phyloP scores from a whole-genome alignment of 345 rosid species.

The Mercurialis annua region DNA sequence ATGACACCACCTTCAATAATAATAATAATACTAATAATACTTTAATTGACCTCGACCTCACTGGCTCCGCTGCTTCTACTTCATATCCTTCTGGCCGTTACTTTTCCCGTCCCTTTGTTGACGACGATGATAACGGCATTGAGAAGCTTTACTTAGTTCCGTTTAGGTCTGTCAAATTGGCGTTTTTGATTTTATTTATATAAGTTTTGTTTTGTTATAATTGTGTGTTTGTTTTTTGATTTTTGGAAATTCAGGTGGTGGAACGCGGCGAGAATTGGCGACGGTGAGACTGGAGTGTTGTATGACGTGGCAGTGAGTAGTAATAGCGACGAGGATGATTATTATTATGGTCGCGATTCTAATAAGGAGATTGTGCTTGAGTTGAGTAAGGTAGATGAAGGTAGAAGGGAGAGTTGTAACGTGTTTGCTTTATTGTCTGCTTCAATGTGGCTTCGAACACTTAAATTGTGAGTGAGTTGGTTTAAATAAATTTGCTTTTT shows the following conservation, averaged over 20 bases:
- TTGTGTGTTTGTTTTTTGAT: neutral
- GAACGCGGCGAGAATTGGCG: constrained; percentile 4
- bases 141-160: constrained; percentile 24
- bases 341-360: no score
- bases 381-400: constrained; percentile 12
- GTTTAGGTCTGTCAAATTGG: constrained; percentile 5
- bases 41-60: constrained; percentile 12
- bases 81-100: neutral
- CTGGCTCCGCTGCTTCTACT: neutral
- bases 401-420: neutral
- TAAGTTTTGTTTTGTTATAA: neutral
- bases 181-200: neutral
- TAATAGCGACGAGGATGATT: no score
- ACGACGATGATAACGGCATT: constrained; percentile 12
- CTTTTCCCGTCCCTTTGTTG: neutral
- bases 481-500: neutral
- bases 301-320: constrained; percentile 11
- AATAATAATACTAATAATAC: no score
- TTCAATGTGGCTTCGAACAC: constrained; percentile 26
- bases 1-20: constrained; percentile 4
- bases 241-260: constrained; percentile 20
- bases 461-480: constrained; percentile 19
- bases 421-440: constrained; percentile 22
- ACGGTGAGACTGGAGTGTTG: constrained; percentile 12
- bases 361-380: constrained; percentile 6